Percentiles rank a stretch among this genome's conserved stretches.
Evolutionary conservation across 2,329 filamentous ascomycete species (phyloP).

Genomic region (Verticillium nonalfalfae): DNA sequence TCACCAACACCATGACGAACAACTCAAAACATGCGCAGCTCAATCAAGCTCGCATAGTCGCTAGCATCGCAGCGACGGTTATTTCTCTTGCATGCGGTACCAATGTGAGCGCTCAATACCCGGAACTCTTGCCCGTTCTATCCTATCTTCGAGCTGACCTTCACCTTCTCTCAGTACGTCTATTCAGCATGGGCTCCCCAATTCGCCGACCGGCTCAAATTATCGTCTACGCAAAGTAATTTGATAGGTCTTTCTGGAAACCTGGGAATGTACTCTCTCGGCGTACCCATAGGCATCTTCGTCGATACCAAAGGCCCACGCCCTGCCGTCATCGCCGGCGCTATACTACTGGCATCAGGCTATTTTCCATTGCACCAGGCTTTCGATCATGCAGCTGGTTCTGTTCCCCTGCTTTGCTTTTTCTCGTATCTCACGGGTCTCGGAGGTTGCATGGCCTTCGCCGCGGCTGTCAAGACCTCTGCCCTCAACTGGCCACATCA

Average conservation of each 20-base stretch:
- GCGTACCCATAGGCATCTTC: constrained; percentile 82
- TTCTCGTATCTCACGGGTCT: constrained; percentile 82
- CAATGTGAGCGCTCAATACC: constrained; percentile 54
- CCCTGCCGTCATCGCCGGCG: constrained; percentile 69
- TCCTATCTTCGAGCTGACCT: constrained; percentile 1
- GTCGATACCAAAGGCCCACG: constrained; percentile 79
- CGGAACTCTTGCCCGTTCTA: constrained; percentile 8
- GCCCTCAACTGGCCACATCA: constrained; percentile 89
- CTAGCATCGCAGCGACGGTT: constrained; percentile 76
- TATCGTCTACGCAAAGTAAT: constrained; percentile 91
- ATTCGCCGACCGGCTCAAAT: constrained; percentile 78
- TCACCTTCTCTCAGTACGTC: constrained; percentile 63
- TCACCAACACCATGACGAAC: constrained; percentile 4
- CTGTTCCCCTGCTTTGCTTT: constrained; percentile 63
- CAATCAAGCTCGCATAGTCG: constrained; percentile 63
- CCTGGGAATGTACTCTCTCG: constrained; percentile 87
- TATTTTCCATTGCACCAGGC: constrained; percentile 83
- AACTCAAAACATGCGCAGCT: constrained; percentile 35
- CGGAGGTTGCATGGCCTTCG: constrained; percentile 88
- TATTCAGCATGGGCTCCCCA: constrained; percentile 98
- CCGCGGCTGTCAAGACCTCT: constrained; percentile 76
- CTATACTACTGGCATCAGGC: constrained; percentile 65
- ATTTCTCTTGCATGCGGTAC: constrained; percentile 89
- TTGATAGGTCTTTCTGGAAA: constrained; percentile 82
- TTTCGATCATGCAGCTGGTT: constrained; percentile 60